These are phyloP conservation scores for Trypanosoma platydactyli DNA, from an alignment of 208 protist genomes.

Conservation along the genomic window DNA sequence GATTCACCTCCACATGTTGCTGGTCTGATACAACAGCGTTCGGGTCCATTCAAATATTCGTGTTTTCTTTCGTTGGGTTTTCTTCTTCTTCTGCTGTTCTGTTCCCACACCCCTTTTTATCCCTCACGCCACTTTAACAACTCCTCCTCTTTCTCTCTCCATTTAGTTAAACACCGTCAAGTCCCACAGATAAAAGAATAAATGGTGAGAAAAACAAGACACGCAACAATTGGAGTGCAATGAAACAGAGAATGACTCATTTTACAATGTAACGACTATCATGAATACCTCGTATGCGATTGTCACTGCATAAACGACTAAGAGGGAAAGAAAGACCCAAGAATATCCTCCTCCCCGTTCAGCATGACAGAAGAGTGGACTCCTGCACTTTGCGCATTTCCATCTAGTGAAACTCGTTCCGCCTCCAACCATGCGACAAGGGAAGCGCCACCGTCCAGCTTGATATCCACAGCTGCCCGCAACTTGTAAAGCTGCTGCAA, in stretches of 20 bases:
- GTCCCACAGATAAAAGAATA: not conserved
- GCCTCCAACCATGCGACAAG: slow-evolving; percentile 64
- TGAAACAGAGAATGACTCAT: no score
- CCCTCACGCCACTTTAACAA: no score
- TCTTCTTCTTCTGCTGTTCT: slow-evolving; percentile 4
- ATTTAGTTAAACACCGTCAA: not conserved
- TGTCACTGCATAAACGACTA: not conserved
- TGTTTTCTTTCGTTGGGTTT: slow-evolving; percentile 26
- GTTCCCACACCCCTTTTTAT: not conserved
- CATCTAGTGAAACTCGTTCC: slow-evolving; percentile 51
- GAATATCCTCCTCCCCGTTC: slow-evolving; percentile 49
- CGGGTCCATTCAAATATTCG: slow-evolving; percentile 23
- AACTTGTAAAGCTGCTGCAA: slow-evolving; percentile 24
- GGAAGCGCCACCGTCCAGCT: slow-evolving; percentile 42
- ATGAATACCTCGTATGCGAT: not conserved
- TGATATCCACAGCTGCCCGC: slow-evolving; percentile 42
- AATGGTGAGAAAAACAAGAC: not conserved
- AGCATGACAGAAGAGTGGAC: not conserved
- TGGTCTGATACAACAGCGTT: slow-evolving; percentile 15
- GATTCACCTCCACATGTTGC: slow-evolving; percentile 14
- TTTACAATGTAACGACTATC: not conserved
- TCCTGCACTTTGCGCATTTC: slow-evolving; percentile 32
- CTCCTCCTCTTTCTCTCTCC: not conserved
- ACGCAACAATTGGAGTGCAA: not conserved
- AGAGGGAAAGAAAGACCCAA: slow-evolving; percentile 47